Conservation (phyloP, 1,139 yeast genomes). For the Nadsonia starkeyi-henricii region DNA sequence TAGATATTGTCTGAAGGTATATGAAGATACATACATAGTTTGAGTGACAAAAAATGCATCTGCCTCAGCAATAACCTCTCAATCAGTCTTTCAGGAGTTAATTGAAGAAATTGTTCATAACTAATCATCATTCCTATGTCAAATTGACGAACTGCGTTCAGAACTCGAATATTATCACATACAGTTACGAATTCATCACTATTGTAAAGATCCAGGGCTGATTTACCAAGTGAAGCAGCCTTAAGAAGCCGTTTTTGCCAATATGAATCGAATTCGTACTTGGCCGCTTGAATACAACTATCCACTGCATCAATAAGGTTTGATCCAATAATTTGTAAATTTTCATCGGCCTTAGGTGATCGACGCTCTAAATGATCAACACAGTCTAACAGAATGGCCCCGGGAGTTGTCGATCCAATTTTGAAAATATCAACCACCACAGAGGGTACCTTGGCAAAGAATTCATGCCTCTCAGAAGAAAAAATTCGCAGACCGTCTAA, state of each 20-base stretch:
- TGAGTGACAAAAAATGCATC: constrained; percentile 49
- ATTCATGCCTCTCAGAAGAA: constrained; percentile 44
- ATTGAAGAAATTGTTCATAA: constrained; percentile 29
- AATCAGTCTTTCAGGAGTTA: constrained; percentile 37
- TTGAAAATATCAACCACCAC: constrained; percentile 50
- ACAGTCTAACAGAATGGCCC: constrained; percentile 73
- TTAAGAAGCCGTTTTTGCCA: constrained; percentile 70
- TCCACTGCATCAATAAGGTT: constrained; percentile 49
- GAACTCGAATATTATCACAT: constrained; percentile 46
- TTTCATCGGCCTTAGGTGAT: constrained; percentile 77
- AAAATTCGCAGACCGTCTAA: constrained; percentile 61
- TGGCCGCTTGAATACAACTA: constrained; percentile 60
- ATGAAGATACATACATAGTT: constrained; percentile 40
- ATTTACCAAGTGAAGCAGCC: constrained; percentile 82
- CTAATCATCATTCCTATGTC: constrained; percentile 64
- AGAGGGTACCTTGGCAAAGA: constrained; percentile 50
- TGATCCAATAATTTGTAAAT: constrained; percentile 39
- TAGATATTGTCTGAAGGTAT: constrained; percentile 46
- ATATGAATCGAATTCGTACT: constrained; percentile 58
- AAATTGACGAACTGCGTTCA: constrained; percentile 51
- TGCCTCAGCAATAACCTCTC: constrained; percentile 46
- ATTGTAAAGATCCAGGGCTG: constrained; percentile 41
- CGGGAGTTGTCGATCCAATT: constrained; percentile 73
- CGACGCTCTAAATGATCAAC: constrained; percentile 55
- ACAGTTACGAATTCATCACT: constrained; percentile 48